Conservation (phyloP, 257 asterid genomes). For the Oldenlandia corymbosa region DNA sequence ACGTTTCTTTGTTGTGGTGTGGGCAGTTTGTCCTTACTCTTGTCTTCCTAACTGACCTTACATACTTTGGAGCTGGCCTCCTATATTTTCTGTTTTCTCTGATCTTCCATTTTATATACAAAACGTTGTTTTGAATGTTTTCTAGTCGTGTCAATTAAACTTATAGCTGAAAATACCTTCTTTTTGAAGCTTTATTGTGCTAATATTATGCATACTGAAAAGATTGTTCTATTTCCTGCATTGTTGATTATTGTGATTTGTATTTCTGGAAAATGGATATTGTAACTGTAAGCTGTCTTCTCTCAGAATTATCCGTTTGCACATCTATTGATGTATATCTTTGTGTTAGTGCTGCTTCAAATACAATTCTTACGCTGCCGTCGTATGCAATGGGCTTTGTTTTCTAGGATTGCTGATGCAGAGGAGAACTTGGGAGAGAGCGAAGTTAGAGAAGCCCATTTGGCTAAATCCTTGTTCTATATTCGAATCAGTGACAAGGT, state of each 20-base stretch:
- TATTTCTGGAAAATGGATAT: background rate
- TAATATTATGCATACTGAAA: background rate
- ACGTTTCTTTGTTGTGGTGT: background rate
- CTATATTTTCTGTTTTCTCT: background rate
- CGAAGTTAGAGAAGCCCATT: constrained; percentile 95
- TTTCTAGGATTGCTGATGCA: constrained; percentile 80
- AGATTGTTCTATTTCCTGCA: background rate
- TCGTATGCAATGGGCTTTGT: constrained; percentile 12
- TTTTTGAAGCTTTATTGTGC: background rate
- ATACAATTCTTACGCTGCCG: background rate
- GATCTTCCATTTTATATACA: background rate
- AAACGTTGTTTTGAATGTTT: background rate
- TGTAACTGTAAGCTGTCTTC: background rate
- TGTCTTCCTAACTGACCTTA: background rate
- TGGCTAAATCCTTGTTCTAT: constrained; percentile 74
- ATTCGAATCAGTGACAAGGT: constrained; percentile 78
- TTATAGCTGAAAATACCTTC: background rate
- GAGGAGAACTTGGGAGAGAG: constrained; percentile 95
- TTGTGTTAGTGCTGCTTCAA: background rate
- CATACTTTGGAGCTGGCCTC: background rate
- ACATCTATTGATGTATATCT: background rate
- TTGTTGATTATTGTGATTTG: background rate
- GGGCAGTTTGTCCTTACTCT: background rate
- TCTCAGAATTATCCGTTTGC: background rate
- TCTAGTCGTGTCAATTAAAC: background rate